phyloP scores from a whole-genome alignment of 352 stramenopile species.

The Pythium periplocum region DNA sequence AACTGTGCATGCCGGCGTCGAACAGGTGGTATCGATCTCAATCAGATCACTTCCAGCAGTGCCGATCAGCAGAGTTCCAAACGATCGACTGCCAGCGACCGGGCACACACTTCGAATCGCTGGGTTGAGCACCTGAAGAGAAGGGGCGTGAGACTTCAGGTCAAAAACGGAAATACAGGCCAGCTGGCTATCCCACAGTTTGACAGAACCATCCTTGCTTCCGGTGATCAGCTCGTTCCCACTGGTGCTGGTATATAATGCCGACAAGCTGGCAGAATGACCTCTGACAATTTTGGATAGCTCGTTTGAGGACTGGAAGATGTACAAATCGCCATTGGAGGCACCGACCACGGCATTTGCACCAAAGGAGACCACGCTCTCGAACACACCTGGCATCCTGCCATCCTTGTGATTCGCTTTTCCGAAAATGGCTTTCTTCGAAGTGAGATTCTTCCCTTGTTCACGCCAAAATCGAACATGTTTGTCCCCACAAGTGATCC shows the following conservation, averaged over 20 bases:
- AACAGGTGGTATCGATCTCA: conserved; percentile 57
- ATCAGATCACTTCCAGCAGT: conserved; percentile 84
- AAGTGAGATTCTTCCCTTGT: conserved; percentile 61
- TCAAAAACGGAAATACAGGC: conserved; percentile 32
- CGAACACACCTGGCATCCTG: conserved; percentile 41
- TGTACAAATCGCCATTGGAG: conserved; percentile 71
- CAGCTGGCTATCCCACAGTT: conserved; percentile 78
- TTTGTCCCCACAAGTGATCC: conserved; percentile 69
- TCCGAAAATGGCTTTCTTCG: conserved; percentile 69
- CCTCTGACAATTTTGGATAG: conserved; percentile 44
- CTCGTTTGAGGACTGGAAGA: conserved; percentile 58
- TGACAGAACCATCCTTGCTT: conserved; percentile 83
- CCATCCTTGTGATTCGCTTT: conserved; percentile 45
- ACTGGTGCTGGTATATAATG: conserved; percentile 36
- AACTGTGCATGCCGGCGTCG: conserved; percentile 17
- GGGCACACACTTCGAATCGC: conserved; percentile 46
- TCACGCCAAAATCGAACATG: conserved; percentile 75
- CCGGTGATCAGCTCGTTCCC: conserved; percentile 71
- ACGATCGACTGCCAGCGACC: conserved; percentile 10
- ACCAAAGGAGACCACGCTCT: conserved; percentile 47
- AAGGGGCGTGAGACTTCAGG: conserved; percentile 26
- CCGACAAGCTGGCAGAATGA: conserved; percentile 38
- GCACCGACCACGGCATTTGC: conserved; percentile 38
- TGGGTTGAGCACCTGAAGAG: conserved; percentile 12
- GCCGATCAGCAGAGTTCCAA: conserved; percentile 64